Conservation (phyloP, 352 stramenopile species). For the Phytophthora constricta region DNA sequence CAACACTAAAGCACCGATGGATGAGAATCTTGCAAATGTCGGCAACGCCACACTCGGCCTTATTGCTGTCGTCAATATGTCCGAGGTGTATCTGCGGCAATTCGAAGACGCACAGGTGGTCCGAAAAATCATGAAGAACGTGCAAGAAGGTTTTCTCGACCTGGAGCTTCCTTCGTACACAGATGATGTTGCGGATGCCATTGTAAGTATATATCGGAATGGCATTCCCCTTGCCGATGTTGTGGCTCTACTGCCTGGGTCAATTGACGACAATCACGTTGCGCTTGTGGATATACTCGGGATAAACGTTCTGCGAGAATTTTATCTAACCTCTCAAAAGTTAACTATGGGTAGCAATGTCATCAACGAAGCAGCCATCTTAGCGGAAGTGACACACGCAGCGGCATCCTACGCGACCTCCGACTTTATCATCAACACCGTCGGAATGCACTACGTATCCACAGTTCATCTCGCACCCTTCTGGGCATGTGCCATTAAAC, state of each 20-base stretch:
- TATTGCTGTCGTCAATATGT: slow-evolving; percentile 41
- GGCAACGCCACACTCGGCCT: slow-evolving; percentile 29
- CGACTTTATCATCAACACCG: slow-evolving; percentile 33
- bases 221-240: slow-evolving; percentile 37
- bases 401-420: slow-evolving; percentile 34
- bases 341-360: slow-evolving; percentile 50
- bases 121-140: slow-evolving; percentile 50
- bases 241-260: slow-evolving; percentile 30
- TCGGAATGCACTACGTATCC: slow-evolving; percentile 44
- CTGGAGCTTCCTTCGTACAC: slow-evolving; percentile 31
- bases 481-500: slow-evolving; percentile 51
- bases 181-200: slow-evolving; percentile 29
- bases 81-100: slow-evolving; percentile 34
- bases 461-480: slow-evolving; percentile 47
- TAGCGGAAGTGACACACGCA: slow-evolving; percentile 46
- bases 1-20: slow-evolving; percentile 4
- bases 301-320: slow-evolving; percentile 23
- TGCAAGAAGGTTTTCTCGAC: slow-evolving; percentile 39
- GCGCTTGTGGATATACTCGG: slow-evolving; percentile 40
- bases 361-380: slow-evolving; percentile 45
- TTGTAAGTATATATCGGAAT: slow-evolving; percentile 31
- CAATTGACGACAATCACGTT: slow-evolving; percentile 31
- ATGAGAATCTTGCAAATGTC: slow-evolving; percentile 34
- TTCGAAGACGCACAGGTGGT: slow-evolving; percentile 40
- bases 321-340: slow-evolving; percentile 39